Percentiles rank a stretch among this genome's conserved stretches.
phyloP scores from a whole-genome alignment of 495 filamentous ascomycete species.

The Talaromyces trachyspermus region DNA sequence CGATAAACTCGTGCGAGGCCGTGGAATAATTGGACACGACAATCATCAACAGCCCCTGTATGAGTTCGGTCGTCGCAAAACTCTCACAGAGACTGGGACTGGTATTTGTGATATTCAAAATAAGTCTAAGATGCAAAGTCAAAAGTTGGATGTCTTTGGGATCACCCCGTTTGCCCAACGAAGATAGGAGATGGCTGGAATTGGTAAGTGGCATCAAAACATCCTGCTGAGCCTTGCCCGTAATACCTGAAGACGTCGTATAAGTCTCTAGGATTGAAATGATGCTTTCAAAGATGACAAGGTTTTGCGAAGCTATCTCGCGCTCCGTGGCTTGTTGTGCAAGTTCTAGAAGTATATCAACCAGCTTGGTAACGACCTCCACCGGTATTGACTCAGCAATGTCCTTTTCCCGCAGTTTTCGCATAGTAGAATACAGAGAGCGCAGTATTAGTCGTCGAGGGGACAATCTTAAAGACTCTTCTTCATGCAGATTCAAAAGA shows the following conservation, averaged over 20 bases:
- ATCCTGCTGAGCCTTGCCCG: constrained; percentile 17
- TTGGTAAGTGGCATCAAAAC: constrained; percentile 21
- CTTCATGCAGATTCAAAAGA: constrained; percentile 7
- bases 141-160: constrained; percentile 16
- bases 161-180: constrained; percentile 7
- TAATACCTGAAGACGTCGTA: constrained; percentile 22
- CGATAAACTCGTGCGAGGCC: constrained; percentile 32
- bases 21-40: constrained; percentile 32
- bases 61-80: constrained; percentile 52
- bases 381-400: constrained; percentile 18
- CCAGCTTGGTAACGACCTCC: constrained; percentile 17
- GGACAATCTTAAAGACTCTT: constrained; percentile 16
- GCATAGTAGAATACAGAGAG: constrained; percentile 21
- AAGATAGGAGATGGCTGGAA: constrained; percentile 22
- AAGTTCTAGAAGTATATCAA: constrained; percentile 21
- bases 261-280: constrained; percentile 62
- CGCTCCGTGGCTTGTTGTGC: background rate
- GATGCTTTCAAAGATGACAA: constrained; percentile 23
- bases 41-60: constrained; percentile 50
- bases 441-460: constrained; percentile 26
- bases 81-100: constrained; percentile 56
- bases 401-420: constrained; percentile 22
- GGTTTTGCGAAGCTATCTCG: constrained; percentile 6
- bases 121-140: constrained; percentile 53
- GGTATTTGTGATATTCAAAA: constrained; percentile 84